Conservation (phyloP, 192 early-diverging fungal genomes). For the Spizellomyces punctatus region DNA sequence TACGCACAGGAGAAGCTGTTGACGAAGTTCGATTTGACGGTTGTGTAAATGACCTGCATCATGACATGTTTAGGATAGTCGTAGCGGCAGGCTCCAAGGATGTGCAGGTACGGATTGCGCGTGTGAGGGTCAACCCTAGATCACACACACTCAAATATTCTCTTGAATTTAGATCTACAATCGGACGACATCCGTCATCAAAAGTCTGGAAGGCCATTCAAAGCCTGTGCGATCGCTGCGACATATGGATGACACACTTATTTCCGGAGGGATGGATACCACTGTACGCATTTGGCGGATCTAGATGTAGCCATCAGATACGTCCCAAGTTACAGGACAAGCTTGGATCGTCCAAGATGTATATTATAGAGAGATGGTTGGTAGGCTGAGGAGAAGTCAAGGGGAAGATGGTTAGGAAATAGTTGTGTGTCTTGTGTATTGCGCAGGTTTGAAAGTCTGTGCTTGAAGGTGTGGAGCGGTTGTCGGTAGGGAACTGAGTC, state of each 20-base stretch:
- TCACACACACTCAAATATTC: no score
- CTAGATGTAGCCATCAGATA: background rate
- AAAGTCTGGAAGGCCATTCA: slow-evolving; percentile 40
- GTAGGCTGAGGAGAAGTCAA: no score
- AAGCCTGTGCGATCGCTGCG: slow-evolving; percentile 32
- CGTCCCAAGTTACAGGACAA: no score
- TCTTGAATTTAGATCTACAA: slow-evolving; percentile 36
- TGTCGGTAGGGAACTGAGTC: no score
- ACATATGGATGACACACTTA: slow-evolving; percentile 34
- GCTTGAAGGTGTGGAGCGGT: no score
- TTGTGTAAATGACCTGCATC: slow-evolving; percentile 34
- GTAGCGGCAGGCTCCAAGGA: slow-evolving; percentile 36
- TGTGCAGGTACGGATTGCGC: slow-evolving; percentile 18
- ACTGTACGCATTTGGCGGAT: slow-evolving; percentile 40
- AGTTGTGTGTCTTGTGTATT: no score
- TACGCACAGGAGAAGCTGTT: slow-evolving; percentile 36
- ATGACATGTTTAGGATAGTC: slow-evolving; percentile 32
- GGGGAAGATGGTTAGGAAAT: no score
- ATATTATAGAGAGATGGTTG: no score
- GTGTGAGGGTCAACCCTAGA: no score
- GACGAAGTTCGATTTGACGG: slow-evolving; percentile 32
- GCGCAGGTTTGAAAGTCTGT: no score
- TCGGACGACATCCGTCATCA: slow-evolving; percentile 28
- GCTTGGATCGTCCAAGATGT: no score
- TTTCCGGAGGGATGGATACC: slow-evolving; percentile 44